Conservation (phyloP, 2,329 filamentous ascomycete species). For the Coniochaeta prunicola region DNA sequence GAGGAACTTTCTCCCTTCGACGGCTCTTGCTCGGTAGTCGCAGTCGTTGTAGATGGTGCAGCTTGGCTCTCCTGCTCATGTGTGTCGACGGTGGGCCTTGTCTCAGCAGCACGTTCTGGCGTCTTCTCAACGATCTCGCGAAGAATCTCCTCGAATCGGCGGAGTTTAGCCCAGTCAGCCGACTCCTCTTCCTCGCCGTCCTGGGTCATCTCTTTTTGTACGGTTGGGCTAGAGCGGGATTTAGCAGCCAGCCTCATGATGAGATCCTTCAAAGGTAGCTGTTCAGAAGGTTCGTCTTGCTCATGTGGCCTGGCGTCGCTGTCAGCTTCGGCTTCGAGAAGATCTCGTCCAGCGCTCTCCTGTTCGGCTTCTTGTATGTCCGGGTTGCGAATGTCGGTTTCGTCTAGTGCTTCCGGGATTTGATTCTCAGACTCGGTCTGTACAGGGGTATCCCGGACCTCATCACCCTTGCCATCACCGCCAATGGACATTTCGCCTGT, state of each 20-base stretch:
- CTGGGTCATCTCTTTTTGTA: constrained; percentile 6
- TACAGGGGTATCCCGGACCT: constrained; percentile 6
- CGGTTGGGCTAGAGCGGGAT: constrained; percentile 27
- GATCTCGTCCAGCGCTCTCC: constrained; percentile 18
- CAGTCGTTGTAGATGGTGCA: background rate
- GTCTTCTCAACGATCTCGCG: constrained; percentile 37
- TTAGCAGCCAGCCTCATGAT: constrained; percentile 43
- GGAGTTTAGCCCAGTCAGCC: constrained; percentile 30
- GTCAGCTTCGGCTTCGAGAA: constrained; percentile 12
- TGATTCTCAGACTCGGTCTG: constrained; percentile 1
- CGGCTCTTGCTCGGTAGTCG: background rate
- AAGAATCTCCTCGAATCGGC: constrained; percentile 44
- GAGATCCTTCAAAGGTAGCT: constrained; percentile 35
- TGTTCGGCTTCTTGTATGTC: constrained; percentile 1
- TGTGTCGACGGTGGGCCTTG: background rate
- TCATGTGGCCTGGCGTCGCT: constrained; percentile 9
- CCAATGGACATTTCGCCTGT: constrained; percentile 9
- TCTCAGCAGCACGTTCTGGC: background rate
- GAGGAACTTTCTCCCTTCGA: constrained; percentile 1
- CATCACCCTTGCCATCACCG: constrained; percentile 5
- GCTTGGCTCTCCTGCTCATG: constrained; percentile 5
- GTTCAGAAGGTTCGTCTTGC: constrained; percentile 3
- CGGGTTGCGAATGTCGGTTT: background rate
- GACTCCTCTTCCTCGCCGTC: constrained; percentile 14
- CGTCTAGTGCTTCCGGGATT: background rate